Evolutionary conservation across 106 monocot species (phyloP).

Genomic region (Vanilla planifolia): DNA sequence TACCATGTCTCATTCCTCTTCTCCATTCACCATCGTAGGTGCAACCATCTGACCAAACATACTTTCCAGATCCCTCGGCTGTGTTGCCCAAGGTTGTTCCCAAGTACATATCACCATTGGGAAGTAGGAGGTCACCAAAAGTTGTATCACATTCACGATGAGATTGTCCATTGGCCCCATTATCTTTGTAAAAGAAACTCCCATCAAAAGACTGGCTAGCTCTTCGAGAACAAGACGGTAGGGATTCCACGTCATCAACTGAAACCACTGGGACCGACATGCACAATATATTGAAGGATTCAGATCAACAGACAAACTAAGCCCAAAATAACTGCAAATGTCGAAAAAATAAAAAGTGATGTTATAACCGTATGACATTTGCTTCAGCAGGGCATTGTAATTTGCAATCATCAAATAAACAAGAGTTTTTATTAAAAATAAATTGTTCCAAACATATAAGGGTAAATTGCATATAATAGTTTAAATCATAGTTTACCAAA

Average conservation of each 20-base stretch:
- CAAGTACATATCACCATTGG: slow-evolving; percentile 60
- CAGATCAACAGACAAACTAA: background rate
- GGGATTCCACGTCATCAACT: background rate
- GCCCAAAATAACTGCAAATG: background rate
- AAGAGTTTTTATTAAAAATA: too few relatives aligned
- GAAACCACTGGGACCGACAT: slow-evolving; percentile 2
- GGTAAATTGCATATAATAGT: too few relatives aligned
- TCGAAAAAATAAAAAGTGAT: background rate
- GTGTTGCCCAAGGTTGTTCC: slow-evolving; percentile 60
- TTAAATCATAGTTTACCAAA: too few relatives aligned
- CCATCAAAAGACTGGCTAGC: slow-evolving; percentile 9
- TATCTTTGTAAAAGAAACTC: slow-evolving; percentile 4
- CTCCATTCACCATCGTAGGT: slow-evolving; percentile 84
- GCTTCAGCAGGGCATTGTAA: background rate
- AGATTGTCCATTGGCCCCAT: slow-evolving; percentile 8
- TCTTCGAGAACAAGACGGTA: background rate
- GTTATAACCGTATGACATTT: background rate
- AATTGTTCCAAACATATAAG: too few relatives aligned
- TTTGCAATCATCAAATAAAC: background rate
- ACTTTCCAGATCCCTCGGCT: slow-evolving; percentile 69
- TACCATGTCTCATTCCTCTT: slow-evolving; percentile 93
- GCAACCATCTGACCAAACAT: slow-evolving; percentile 80
- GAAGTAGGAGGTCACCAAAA: slow-evolving; percentile 33
- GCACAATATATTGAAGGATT: slow-evolving; percentile 5
- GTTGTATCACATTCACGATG: slow-evolving; percentile 6